A percentile compares a stretch with the other conserved stretches of the same genome.
Evolutionary conservation across 139 green algal species (phyloP).

Genomic region (Eudorina sp.): DNA sequence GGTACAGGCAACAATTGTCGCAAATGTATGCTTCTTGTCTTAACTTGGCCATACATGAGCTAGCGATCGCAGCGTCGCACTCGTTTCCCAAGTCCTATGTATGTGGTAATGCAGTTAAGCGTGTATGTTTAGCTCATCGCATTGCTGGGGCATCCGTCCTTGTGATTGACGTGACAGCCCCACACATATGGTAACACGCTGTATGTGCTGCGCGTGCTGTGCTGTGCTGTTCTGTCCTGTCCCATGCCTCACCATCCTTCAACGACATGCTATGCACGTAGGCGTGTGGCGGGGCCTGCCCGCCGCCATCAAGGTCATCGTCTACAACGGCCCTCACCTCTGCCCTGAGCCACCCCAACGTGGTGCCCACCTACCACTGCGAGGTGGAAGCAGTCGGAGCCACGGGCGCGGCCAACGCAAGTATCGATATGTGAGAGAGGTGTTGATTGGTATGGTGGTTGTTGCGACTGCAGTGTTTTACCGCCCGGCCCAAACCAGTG

Average conservation of each 20-base stretch:
- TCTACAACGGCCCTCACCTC: not conserved
- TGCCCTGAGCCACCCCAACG: not conserved
- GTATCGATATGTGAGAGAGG: too few species aligned
- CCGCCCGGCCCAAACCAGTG: not conserved
- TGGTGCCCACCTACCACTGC: conserved; percentile 17
- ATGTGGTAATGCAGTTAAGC: too few species aligned
- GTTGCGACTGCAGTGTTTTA: not conserved
- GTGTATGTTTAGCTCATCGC: not conserved
- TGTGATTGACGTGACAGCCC: not conserved
- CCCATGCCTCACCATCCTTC: not conserved
- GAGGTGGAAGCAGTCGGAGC: not conserved
- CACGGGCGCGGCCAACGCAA: not conserved
- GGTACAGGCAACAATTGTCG: too few species aligned
- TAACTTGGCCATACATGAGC: too few species aligned
- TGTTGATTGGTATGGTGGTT: not conserved
- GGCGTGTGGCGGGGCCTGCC: conserved; percentile 22
- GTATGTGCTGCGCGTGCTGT: not conserved
- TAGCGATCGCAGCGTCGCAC: too few species aligned
- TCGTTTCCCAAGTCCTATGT: too few species aligned
- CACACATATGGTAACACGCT: not conserved
- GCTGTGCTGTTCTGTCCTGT: not conserved
- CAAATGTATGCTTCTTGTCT: too few species aligned
- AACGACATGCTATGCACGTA: not conserved
- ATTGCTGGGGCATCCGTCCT: not conserved
- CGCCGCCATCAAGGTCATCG: not conserved